Percentiles rank a stretch among this genome's conserved stretches.
Conservation (phyloP, 2,329 filamentous ascomycete species). For the Aspergillus piperis region DNA sequence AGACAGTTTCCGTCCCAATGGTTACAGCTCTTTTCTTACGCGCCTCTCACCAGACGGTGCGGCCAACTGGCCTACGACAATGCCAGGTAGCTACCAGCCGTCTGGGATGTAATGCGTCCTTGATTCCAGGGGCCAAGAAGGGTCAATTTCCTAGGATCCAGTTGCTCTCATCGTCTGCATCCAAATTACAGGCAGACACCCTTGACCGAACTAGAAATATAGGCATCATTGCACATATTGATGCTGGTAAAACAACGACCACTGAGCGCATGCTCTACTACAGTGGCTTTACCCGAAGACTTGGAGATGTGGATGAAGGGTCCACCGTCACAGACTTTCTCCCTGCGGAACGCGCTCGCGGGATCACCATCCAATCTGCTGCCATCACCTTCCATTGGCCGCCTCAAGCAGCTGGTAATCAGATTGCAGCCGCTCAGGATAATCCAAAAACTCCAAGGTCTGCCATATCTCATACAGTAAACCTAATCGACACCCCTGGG, state of each 20-base stretch:
- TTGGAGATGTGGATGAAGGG: slow-evolving; percentile 94
- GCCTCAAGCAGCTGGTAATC: slow-evolving; percentile 41
- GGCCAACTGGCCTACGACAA: slow-evolving; percentile 15
- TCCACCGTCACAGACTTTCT: slow-evolving; percentile 97
- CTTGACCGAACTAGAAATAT: slow-evolving; percentile 81
- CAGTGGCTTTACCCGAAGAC: slow-evolving; percentile 80
- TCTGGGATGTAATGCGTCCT: neutral
- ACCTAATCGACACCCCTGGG: slow-evolving; percentile 93
- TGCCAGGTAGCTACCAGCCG: slow-evolving; percentile 9
- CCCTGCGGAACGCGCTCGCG: slow-evolving; percentile 84
- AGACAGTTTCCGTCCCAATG: slow-evolving; percentile 25
- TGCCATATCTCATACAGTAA: slow-evolving; percentile 68
- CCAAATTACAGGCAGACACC: slow-evolving; percentile 27
- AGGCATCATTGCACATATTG: slow-evolving; percentile 97
- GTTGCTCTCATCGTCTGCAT: slow-evolving; percentile 32
- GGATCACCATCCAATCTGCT: slow-evolving; percentile 96
- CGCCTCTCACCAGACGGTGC: slow-evolving; percentile 27
- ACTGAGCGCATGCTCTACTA: slow-evolving; percentile 99
- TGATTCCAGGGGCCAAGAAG: neutral
- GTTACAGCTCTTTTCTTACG: slow-evolving; percentile 35
- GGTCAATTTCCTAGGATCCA: slow-evolving; percentile 10
- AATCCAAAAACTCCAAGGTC: slow-evolving; percentile 49
- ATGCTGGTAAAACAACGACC: slow-evolving; percentile 97
- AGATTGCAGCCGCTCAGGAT: slow-evolving; percentile 18
- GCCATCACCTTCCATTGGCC: slow-evolving; percentile 97